A percentile compares a stretch with the other conserved stretches of the same genome.
Evolutionary conservation across 2,329 filamentous ascomycete genomes (phyloP).

Genomic region (Fusarium sacchari): DNA sequence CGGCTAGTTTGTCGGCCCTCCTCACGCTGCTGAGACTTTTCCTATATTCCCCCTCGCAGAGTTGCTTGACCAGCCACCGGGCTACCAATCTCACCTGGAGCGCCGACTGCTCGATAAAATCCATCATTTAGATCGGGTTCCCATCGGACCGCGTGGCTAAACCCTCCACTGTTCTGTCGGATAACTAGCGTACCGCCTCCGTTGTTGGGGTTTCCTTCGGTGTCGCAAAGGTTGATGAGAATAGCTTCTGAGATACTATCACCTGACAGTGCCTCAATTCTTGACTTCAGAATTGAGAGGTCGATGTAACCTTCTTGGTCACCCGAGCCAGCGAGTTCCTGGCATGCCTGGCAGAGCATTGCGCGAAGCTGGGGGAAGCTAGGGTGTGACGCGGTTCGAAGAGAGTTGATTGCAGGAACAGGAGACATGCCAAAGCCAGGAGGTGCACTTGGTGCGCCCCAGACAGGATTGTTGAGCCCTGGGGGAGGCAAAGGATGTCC

Average conservation of each 20-base stretch:
- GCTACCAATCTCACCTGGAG: constrained; percentile 76
- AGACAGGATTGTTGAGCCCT: constrained; percentile 56
- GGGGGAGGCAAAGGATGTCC: constrained; percentile 57
- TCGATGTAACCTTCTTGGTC: constrained; percentile 74
- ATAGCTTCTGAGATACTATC: constrained; percentile 65
- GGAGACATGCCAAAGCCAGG: constrained; percentile 51
- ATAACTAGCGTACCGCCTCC: constrained; percentile 90
- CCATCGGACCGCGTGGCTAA: constrained; percentile 61
- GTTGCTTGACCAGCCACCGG: constrained; percentile 62
- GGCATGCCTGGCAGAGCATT: constrained; percentile 82
- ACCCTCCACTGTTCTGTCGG: constrained; percentile 58
- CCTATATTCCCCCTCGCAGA: constrained; percentile 50
- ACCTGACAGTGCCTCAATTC: constrained; percentile 66
- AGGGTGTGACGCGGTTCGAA: constrained; percentile 59
- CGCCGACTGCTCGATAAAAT: constrained; percentile 59
- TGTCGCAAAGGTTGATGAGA: constrained; percentile 86
- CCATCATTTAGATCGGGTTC: constrained; percentile 62
- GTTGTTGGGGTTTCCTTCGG: constrained; percentile 85
- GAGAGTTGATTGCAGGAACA: constrained; percentile 41
- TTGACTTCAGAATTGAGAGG: constrained; percentile 72
- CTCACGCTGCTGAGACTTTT: constrained; percentile 20
- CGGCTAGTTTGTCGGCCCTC: constrained; percentile 10
- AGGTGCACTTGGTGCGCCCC: constrained; percentile 49
- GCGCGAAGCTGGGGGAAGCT: constrained; percentile 78
- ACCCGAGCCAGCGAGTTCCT: constrained; percentile 59